These are phyloP conservation scores for Plantago major DNA, from an alignment of 257 asterid species.

Conservation along the genomic window DNA sequence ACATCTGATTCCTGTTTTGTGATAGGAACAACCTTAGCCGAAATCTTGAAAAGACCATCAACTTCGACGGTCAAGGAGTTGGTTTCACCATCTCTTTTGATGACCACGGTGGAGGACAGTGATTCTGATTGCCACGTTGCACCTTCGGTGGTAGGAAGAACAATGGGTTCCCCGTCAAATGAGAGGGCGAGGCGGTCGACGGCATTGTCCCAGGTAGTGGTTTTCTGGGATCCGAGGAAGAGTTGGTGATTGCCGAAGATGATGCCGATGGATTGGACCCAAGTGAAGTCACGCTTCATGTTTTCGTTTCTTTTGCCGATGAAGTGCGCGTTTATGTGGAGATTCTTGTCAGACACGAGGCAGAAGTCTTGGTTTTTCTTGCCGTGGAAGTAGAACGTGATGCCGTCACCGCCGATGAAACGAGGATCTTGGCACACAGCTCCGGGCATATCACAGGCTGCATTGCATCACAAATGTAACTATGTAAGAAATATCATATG, in stretches of 20 bases:
- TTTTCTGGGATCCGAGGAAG: constrained; percentile 37
- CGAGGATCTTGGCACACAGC: constrained; percentile 80
- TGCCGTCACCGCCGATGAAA: constrained; percentile 71
- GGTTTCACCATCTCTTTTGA: constrained; percentile 31
- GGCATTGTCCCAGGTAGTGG: constrained; percentile 41
- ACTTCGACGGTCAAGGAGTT: constrained; percentile 38
- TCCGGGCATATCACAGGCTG: constrained; percentile 61
- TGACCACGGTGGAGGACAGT: constrained; percentile 9
- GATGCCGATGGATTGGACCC: constrained; percentile 61
- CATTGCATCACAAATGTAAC: constrained; percentile 19
- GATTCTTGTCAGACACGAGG: constrained; percentile 46
- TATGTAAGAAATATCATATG: no score
- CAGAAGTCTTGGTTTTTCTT: constrained; percentile 46
- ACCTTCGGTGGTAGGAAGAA: constrained; percentile 27
- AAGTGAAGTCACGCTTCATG: constrained; percentile 56
- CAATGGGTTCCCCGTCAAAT: constrained; percentile 38
- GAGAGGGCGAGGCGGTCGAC: constrained; percentile 41
- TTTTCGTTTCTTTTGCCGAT: constrained; percentile 41
- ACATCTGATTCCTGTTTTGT: constrained; percentile 34
- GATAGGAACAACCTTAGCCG: constrained; percentile 51
- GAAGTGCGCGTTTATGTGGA: constrained; percentile 61
- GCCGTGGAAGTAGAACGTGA: constrained; percentile 73
- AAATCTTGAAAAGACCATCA: constrained; percentile 30
- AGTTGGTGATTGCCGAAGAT: constrained; percentile 37
- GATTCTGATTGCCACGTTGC: constrained; percentile 34